Evolutionary conservation across 257 asterid genomes (phyloP), one percentile per base, ranked within the genome.

Genomic region (Solanum microdontum): DNA sequence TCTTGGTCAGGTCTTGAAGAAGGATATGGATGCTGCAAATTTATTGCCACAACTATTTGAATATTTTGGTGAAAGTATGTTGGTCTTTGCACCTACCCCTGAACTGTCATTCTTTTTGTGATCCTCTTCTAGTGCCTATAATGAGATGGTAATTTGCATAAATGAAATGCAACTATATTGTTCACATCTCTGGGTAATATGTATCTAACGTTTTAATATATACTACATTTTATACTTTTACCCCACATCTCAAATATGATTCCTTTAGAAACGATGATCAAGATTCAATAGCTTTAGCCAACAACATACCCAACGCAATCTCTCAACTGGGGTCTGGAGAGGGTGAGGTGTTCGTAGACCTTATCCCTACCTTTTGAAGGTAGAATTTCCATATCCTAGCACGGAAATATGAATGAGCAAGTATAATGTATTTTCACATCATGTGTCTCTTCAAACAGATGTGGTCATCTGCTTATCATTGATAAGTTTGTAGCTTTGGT

Each of bases 41-140:
- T 87, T 93, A 88, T 85, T 94, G 87, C 97, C 95, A n/a, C 74
- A 72, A 80, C 88, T 94, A 84, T 90, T 82, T 30, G 96, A 96
- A 15, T 87, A 90, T 87, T 95, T 97, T 89, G 99, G 99, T 62
- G 99, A 97, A 86, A 93, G 96, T 91, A 93, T 95, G 94, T 51
- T 94, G 33, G 87, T 92, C 23, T 97, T 94, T 85, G 93, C 92
- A 77, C 99, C 97, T 83, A 88, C 93, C 4, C 95, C 98, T 7
- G 96, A 91, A 51, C 87, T 91, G 68, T 93, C 92, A 4, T 70
- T 93, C 43, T 95, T 97, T 94, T 87, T 95, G 85, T 97, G 93
- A 93, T 88, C 73, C 74, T 51, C 73, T 34, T 37, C 40, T 64
- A 45, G 30, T 45, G 3, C 68, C 45, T 26, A 10, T 79, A 79